Conservation (phyloP, 345 rosid genomes). For the Populus simonii region DNA sequence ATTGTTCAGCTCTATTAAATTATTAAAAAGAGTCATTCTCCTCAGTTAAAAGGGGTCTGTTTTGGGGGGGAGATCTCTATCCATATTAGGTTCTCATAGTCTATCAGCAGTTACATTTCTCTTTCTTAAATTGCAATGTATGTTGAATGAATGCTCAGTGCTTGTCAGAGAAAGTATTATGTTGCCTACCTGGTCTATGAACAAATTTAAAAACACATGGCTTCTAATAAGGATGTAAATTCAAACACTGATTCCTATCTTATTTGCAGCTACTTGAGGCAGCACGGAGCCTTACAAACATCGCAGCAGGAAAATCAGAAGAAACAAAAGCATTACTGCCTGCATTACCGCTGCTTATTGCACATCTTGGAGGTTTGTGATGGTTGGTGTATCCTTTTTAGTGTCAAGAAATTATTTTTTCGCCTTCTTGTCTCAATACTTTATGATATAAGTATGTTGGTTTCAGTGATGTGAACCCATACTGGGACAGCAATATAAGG, state of each 20-base stretch:
- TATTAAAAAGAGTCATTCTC: background rate
- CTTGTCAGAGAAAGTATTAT: background rate
- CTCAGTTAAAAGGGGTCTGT: background rate
- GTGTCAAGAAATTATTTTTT: background rate
- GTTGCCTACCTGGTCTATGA: background rate
- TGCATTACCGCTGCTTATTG: slow-evolving; percentile 84
- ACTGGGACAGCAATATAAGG: background rate
- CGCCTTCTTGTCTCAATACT: background rate
- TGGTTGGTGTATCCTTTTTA: background rate
- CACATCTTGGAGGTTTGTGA: slow-evolving; percentile 85
- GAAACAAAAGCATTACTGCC: slow-evolving; percentile 88
- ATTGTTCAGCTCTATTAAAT: background rate
- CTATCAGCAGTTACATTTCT: background rate
- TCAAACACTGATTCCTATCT: background rate
- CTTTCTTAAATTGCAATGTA: background rate
- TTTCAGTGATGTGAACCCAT: background rate
- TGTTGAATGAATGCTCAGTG: background rate
- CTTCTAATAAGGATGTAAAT: background rate
- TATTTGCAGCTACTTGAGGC: slow-evolving; percentile 89
- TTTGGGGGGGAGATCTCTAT: background rate
- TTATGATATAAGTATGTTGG: background rate
- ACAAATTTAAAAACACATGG: background rate
- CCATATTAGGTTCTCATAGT: background rate
- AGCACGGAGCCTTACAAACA: slow-evolving; percentile 97
- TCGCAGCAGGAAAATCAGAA: slow-evolving; percentile 92